A percentile compares a stretch with the other conserved stretches of the same genome.
Evolutionary conservation across 2,329 filamentous ascomycete species (phyloP).

Genomic region (Dothidotthia symphoricarpi): DNA sequence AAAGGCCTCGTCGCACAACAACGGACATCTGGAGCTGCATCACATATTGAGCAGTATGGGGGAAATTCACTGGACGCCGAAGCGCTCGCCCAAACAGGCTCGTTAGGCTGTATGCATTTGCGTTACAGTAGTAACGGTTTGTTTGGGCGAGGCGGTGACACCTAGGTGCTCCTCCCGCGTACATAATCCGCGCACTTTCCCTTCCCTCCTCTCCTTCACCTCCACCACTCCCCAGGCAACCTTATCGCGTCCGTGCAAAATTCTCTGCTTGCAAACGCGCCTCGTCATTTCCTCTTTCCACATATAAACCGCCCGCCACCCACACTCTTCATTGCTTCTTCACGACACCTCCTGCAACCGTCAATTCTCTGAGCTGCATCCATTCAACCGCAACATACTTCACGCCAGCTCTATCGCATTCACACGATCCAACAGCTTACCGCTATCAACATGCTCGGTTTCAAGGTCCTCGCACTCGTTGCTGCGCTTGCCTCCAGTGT

Average conservation of each 20-base stretch:
- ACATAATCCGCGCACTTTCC: conserved; percentile 7
- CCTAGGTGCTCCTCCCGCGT: conserved; percentile 7
- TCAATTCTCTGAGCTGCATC: conserved; percentile 24
- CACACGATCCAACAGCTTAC: conserved; percentile 14
- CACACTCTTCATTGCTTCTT: conserved; percentile 7
- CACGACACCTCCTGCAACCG: conserved; percentile 12
- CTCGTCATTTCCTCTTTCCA: conserved; percentile 3
- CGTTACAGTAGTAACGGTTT: conserved; percentile 9
- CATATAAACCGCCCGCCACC: conserved; percentile 15
- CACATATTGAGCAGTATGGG: conserved; percentile 1
- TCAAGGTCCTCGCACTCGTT: conserved; percentile 23
- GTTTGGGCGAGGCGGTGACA: conserved; percentile 15
- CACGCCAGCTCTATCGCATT: conserved; percentile 20
- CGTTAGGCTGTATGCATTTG: conserved; percentile 16
- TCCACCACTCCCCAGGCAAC: conserved; percentile 6
- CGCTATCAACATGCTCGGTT: conserved; percentile 26
- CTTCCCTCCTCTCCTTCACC: conserved; percentile 14
- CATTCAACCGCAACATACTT: conserved; percentile 17
- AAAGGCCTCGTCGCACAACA: conserved; percentile 1
- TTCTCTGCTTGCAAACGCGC: conserved; percentile 10
- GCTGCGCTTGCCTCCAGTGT: conserved; percentile 20
- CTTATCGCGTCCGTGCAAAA: conserved; percentile 8
- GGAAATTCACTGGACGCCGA: neutral
- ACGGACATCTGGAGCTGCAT: neutral
- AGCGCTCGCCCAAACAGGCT: conserved; percentile 1